A percentile compares a stretch with the other conserved stretches of the same genome.
Evolutionary conservation across 257 asterid genomes (phyloP).

Genomic region (Mitragyna speciosa): DNA sequence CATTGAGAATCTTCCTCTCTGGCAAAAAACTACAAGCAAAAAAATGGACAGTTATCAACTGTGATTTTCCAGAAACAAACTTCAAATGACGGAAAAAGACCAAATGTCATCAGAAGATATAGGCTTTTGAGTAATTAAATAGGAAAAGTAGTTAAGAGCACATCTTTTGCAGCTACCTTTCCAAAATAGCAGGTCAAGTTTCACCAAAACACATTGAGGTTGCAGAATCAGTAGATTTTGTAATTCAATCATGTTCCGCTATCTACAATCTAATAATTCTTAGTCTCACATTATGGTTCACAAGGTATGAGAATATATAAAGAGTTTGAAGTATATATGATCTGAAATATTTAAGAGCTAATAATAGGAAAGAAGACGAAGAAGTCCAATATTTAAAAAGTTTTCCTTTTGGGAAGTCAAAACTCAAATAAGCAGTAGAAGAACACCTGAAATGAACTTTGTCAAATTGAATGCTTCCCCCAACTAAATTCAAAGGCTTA

Average conservation of each 20-base stretch:
- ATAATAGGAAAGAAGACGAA: too few relatives aligned
- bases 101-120: constrained; percentile 3
- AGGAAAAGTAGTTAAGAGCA: neutral
- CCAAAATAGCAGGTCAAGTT: neutral
- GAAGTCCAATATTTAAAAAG: too few relatives aligned
- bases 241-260: neutral
- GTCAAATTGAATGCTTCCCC: constrained; percentile 77
- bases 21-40: constrained; percentile 58
- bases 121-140: neutral
- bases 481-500: constrained; percentile 62
- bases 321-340: neutral
- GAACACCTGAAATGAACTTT: constrained; percentile 87
- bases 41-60: constrained; percentile 22
- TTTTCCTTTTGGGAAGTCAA: neutral
- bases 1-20: constrained; percentile 93
- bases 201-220: neutral
- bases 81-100: neutral
- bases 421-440: neutral
- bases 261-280: neutral
- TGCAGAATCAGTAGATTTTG: neutral
- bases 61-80: neutral
- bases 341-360: too few relatives aligned
- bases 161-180: neutral
- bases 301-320: neutral
- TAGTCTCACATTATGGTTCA: neutral